These are phyloP conservation scores for Stenocarpella maydis DNA, from an alignment of 2,329 filamentous ascomycete species.

Conservation along the genomic window DNA sequence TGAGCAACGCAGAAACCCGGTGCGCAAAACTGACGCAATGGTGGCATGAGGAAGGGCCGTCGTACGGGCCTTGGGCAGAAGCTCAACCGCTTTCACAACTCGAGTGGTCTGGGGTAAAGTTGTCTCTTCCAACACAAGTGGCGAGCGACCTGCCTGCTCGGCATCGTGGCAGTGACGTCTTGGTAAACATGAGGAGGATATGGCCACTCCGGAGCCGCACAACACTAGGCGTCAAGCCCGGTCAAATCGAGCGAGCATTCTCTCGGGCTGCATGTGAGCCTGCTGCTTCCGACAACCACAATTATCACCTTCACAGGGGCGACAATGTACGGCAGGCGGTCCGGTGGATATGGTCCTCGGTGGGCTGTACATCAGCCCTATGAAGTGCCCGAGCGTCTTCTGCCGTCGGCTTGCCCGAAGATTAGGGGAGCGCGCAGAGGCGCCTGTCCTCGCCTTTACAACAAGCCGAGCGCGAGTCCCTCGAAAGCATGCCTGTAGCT, in stretches of 20 bases:
- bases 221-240: too few species aligned
- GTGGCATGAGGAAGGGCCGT: too few species aligned
- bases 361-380: background rate
- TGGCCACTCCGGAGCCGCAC: background rate
- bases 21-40: too few species aligned
- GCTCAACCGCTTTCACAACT: background rate
- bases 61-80: too few species aligned
- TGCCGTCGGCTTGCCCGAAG: background rate
- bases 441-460: background rate
- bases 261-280: too few species aligned
- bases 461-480: background rate
- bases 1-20: too few species aligned
- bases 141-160: background rate
- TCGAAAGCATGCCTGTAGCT: background rate
- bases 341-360: background rate
- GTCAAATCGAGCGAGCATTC: background rate
- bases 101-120: too few species aligned
- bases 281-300: background rate
- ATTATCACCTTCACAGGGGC: background rate
- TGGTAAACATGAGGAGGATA: too few species aligned
- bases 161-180: background rate
- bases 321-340: background rate
- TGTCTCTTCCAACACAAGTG: too few species aligned
- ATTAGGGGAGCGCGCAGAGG: background rate
- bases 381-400: background rate